These are phyloP conservation scores for Xanthoconium separans DNA, from an alignment of 1,284 basidiomycete species.

Conservation along the genomic window DNA sequence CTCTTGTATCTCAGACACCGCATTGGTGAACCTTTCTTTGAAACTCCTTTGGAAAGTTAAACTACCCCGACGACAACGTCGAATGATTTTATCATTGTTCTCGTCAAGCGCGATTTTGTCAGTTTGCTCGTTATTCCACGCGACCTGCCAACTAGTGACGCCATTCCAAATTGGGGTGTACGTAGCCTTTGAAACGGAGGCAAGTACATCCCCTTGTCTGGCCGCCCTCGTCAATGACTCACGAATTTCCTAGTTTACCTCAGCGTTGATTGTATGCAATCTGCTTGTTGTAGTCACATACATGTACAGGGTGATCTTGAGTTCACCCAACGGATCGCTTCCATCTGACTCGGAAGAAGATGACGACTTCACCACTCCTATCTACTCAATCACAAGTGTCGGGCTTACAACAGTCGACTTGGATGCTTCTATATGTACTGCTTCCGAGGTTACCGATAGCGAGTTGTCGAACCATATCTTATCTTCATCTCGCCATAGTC, in stretches of 20 bases:
- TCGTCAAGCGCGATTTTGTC: background rate
- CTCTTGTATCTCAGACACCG: background rate
- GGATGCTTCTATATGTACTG: background rate
- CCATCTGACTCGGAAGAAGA: background rate
- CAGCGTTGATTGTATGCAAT: background rate
- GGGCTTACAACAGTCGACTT: background rate
- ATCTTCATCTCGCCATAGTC: constrained; percentile 11
- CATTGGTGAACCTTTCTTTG: background rate
- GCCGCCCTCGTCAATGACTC: background rate
- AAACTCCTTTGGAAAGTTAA: background rate
- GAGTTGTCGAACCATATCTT: background rate
- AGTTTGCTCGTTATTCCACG: background rate
- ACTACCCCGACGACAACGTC: background rate
- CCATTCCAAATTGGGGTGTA: background rate
- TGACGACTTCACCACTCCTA: background rate
- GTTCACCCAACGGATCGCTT: background rate
- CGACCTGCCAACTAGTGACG: background rate
- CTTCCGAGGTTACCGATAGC: background rate
- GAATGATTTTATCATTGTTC: background rate
- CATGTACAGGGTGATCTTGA: background rate
- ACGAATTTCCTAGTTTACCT: background rate
- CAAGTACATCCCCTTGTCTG: background rate
- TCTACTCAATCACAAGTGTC: background rate
- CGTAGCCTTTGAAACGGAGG: background rate
- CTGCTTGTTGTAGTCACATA: background rate